phyloP scores from a whole-genome alignment of 2,329 filamentous ascomycete species.

The Colletotrichum theobromicola region DNA sequence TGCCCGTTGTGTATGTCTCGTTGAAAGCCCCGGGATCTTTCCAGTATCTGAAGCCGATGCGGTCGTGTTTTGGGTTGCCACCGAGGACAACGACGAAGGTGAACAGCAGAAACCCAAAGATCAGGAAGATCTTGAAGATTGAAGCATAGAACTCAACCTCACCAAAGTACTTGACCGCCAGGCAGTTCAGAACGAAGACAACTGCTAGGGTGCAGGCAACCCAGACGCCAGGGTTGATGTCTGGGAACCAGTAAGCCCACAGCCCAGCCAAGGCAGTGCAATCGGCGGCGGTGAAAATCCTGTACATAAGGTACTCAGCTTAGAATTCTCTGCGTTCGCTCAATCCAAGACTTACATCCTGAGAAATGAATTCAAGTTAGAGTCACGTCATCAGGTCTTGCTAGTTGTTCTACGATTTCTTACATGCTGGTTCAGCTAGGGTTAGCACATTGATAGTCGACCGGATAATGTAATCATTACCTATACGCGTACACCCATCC shows the following conservation, averaged over 20 bases:
- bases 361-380: not conserved
- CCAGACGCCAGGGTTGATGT: not conserved
- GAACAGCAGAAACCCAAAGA: not conserved
- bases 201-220: not conserved
- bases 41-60: not conserved
- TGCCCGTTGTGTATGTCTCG: not conserved
- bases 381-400: not conserved
- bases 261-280: not conserved
- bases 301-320: not conserved
- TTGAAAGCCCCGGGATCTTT: not conserved
- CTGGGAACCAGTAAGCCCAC: not conserved
- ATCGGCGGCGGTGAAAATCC: not conserved
- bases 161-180: not conserved
- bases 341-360: not conserved
- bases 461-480: not conserved
- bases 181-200: not conserved
- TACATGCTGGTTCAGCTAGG: not conserved
- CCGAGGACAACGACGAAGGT: not conserved
- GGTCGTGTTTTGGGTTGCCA: not conserved
- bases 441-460: not conserved
- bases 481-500: not conserved
- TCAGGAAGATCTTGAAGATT: not conserved
- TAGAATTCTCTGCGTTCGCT: accelerated
- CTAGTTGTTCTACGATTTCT: not conserved
- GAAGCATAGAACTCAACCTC: not conserved